Evolutionary conservation across 352 stramenopile genomes (phyloP), one percentile per base, ranked within the genome.

Genomic region (Phytophthora megakarya): DNA sequence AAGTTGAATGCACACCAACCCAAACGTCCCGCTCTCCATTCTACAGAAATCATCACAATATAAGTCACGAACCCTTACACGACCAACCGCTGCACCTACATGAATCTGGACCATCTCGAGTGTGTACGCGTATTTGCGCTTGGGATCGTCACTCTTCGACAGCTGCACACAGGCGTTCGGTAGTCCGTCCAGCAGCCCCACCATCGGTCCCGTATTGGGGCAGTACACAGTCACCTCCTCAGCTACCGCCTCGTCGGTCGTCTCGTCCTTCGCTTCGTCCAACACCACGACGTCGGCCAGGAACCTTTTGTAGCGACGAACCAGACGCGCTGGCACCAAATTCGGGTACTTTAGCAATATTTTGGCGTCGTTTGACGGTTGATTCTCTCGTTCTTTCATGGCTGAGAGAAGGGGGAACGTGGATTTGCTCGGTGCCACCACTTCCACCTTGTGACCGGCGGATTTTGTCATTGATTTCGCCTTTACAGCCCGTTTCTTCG

Each of bases 271-370:
- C 38, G 25, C 25, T 61, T 39, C 53, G 32, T 65, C 44, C 43
- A 75, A 26, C 16, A 95, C 71, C 68, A 92, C 78, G 5, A 95
- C 76, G 30, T 95, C 86, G 4, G 86, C 84, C 15, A 95, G 70
- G 57, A 95, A 95, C 9, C 86, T 80, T 56, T 95, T 95, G 80
- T 95, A 95, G 23, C 86, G 82, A 33, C 80, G 70, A 46, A 93
- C 43, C 16, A 93, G 60, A 3, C 79, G 65, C 5, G 77, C 86
- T 9, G 74, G 70, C 4, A 90, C 68, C 13, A 95, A 67, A 32
- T 65, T 76, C 10, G 67, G 60, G 55, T 93, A 95, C 19, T 53
- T 28, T 21, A 86, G 69, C 40, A 95, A 28, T 19, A 92, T 57
- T 44, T 67, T 70, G 33, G 62, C 15, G 56, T 59, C 52, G 8